A percentile compares a stretch with the other conserved stretches of the same genome.
phyloP scores from a whole-genome alignment of 1,284 basidiomycete genomes.

The Cerioporus squamosus region DNA sequence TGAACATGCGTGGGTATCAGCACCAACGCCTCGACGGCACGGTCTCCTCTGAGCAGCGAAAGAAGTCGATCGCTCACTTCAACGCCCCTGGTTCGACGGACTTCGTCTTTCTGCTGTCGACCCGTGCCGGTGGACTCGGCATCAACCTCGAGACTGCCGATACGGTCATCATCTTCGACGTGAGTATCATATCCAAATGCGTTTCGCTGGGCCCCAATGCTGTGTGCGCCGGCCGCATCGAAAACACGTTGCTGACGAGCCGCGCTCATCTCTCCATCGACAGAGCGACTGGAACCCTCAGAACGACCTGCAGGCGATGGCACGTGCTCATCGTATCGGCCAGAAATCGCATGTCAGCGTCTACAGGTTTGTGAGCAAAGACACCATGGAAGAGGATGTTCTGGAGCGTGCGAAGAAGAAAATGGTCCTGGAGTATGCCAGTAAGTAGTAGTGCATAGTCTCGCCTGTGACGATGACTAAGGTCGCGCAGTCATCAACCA shows the following conservation, averaged over 20 bases:
- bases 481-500: conserved; percentile 89
- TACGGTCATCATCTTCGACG: conserved; percentile 99
- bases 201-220: conserved; percentile 12
- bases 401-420: conserved; percentile 98
- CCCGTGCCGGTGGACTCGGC: conserved; percentile 95
- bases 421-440: conserved; percentile 99
- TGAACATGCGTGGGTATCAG: conserved; percentile 86
- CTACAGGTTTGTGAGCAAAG: conserved; percentile 97
- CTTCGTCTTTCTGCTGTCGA: conserved; percentile 87
- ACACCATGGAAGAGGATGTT: conserved; percentile 99
- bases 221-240: conserved; percentile 18
- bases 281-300: conserved; percentile 97
- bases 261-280: conserved; percentile 18
- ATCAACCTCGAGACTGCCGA: conserved; percentile 99
- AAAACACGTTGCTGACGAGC: conserved; percentile 28
- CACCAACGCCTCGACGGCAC: conserved; percentile 80
- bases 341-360: conserved; percentile 99
- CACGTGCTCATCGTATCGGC: conserved; percentile 95
- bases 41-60: conserved; percentile 79
- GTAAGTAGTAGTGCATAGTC: conserved; percentile 54
- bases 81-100: conserved; percentile 76
- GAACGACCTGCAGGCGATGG: conserved; percentile 99
- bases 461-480: conserved; percentile 24
- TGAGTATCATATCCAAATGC: conserved; percentile 45
- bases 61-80: conserved; percentile 83